These are phyloP conservation scores for Diaporthe batatas DNA, from an alignment of 2,329 filamentous ascomycete genomes.

Conservation along the genomic window DNA sequence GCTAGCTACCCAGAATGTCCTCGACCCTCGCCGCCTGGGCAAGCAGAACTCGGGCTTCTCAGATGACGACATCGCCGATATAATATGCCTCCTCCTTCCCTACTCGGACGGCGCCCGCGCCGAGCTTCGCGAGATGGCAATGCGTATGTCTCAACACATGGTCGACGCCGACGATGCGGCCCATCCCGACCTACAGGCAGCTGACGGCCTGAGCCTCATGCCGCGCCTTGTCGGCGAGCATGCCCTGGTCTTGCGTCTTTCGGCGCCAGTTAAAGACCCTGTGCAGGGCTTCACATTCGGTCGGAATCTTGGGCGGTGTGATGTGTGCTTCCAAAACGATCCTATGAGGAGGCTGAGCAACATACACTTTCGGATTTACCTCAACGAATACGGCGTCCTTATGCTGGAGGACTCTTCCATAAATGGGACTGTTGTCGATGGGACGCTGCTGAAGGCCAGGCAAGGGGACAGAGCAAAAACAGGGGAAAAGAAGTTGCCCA, in stretches of 20 bases:
- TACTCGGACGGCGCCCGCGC: conserved; percentile 78
- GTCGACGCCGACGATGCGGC: conserved; percentile 64
- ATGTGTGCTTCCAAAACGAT: conserved; percentile 77
- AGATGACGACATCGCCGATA: conserved; percentile 86
- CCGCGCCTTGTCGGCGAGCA: conserved; percentile 66
- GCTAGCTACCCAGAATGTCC: conserved; percentile 80
- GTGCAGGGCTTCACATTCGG: conserved; percentile 87
- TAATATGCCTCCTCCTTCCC: conserved; percentile 89
- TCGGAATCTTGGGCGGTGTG: conserved; percentile 78
- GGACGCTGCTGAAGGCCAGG: conserved; percentile 68
- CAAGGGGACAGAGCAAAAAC: conserved; percentile 54
- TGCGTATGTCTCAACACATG: conserved; percentile 62
- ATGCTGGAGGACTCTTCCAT: conserved; percentile 96
- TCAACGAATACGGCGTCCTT: conserved; percentile 86
- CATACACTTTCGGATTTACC: conserved; percentile 93
- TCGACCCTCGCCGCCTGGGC: conserved; percentile 84
- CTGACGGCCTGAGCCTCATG: conserved; percentile 63
- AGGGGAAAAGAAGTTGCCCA: conserved; percentile 18
- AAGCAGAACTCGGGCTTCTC: conserved; percentile 86
- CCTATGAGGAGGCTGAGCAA: conserved; percentile 85
- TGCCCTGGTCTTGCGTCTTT: conserved; percentile 86
- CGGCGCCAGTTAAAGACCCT: conserved; percentile 77
- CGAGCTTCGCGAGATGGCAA: conserved; percentile 71
- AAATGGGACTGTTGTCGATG: conserved; percentile 94
- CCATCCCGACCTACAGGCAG: conserved; percentile 59